Evolutionary conservation across 2,329 filamentous ascomycete species (phyloP), one percentile per base, ranked within the genome.

Genomic region (Atkinsonella texensis): DNA sequence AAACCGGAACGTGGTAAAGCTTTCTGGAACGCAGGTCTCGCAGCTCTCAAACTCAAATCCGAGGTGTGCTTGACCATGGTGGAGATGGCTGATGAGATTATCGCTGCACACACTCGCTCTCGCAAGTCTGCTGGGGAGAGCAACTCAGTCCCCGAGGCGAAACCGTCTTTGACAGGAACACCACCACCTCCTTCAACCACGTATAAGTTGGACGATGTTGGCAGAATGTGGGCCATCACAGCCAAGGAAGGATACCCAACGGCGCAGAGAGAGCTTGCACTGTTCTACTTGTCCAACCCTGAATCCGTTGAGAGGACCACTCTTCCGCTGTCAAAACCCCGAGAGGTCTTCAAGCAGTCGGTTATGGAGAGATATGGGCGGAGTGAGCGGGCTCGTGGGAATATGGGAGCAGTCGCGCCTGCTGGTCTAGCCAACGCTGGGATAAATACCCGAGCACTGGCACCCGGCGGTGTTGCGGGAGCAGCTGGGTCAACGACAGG

Each of bases 281-380:
- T 95, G 55, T 85, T 97, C 61, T 97, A 96, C 65, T 79, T 98
- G 40, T 93, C 89, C 0, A 86, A 95, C 59, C 90, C 93, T 0
- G 89, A 95, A 64, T 78, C 93, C 15, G 81, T 96, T 12, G 79
- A 81, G 57, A 80, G 87, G 23, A 85, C 89, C 9, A 89, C 89
- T 0, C 74, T 94, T 42, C 93, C 93, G 1, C 76, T 97, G 49
- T 87, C 87, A 15, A 85, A 86, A 62, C 87, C 89, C 0, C 77
- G 84, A 23, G 89, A 96, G 61, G 89, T 94, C 0, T 97, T 97
- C 72, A 93, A 91, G 68, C 85, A 86, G 59, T 81, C 89, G 52
- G 81, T 93, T 59, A 88, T 94, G 76, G 87, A 85, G 53, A 79
- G 79, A 62, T 81, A 80, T 57, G 75, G 76, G 12, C 71, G 74